phyloP scores from a whole-genome alignment of 768 basidiomycete species.

The Termitomyces bulborhizus region DNA sequence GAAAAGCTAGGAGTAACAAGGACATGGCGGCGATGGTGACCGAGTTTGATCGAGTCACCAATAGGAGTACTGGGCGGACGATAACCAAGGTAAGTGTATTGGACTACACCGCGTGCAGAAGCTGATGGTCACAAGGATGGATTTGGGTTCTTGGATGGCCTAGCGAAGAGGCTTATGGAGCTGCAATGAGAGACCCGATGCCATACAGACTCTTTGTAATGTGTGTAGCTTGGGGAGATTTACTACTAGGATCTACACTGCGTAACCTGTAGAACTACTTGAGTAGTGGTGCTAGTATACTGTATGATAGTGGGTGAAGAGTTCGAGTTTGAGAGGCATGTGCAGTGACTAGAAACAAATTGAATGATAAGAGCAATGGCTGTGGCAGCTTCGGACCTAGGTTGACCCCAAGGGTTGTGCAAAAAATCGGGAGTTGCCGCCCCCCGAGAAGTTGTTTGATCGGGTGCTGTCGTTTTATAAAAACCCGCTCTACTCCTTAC shows the following conservation, averaged over 20 bases:
- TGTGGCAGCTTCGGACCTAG: background rate
- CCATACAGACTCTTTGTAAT: background rate
- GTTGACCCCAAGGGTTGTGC: background rate
- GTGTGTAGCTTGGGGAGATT: background rate
- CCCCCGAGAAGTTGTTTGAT: conserved; percentile 8
- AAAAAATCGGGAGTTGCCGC: conserved; percentile 9
- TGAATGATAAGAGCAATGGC: too few relatives aligned
- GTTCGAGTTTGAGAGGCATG: too few relatives aligned
- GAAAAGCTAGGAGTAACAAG: conserved; percentile 42
- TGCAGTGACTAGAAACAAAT: too few relatives aligned
- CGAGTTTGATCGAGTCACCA: conserved; percentile 66
- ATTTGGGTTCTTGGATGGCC: conserved; percentile 58
- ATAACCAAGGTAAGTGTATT: conserved; percentile 53
- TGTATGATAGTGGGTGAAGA: background rate
- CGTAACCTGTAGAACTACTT: background rate
- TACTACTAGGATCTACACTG: conserved; percentile 6
- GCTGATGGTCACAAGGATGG: conserved; percentile 39
- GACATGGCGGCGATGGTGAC: conserved; percentile 58
- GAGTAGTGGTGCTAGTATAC: background rate
- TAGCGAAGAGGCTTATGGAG: conserved; percentile 46
- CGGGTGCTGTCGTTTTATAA: conserved; percentile 9
- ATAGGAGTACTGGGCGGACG: conserved; percentile 61
- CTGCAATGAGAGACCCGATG: conserved; percentile 19
- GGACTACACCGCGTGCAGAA: background rate
- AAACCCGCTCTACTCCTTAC: conserved; percentile 5